Evolutionary conservation across 306 rosid species (phyloP).

Genomic region (Styphnolobium japonicum): DNA sequence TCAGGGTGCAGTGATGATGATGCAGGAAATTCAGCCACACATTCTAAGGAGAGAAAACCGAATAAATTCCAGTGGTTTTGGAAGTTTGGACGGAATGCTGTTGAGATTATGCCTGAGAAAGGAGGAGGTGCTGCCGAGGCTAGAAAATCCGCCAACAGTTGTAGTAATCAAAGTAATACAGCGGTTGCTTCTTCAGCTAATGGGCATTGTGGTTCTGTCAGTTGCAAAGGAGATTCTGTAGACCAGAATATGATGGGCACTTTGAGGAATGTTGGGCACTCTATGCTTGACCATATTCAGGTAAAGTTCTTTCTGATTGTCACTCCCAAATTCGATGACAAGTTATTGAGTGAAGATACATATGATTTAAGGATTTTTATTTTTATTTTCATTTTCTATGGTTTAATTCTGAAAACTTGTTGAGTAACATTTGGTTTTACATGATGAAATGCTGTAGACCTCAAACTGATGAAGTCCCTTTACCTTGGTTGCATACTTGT

Average conservation of each 20-base stretch:
- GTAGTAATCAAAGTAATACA: slow-evolving; percentile 33
- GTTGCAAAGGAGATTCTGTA: slow-evolving; percentile 53
- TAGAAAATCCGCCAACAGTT: slow-evolving; percentile 33
- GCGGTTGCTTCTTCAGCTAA: slow-evolving; percentile 33
- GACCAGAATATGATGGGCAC: slow-evolving; percentile 82
- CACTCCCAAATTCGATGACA: background rate
- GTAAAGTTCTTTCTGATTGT: slow-evolving; percentile 37
- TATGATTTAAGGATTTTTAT: background rate
- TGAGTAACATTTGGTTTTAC: background rate
- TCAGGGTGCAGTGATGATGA: slow-evolving; percentile 39
- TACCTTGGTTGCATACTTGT: slow-evolving; percentile 1
- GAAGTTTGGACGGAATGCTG: slow-evolving; percentile 66
- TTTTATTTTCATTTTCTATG: background rate
- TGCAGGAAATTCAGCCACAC: slow-evolving; percentile 32
- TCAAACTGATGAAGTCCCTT: background rate
- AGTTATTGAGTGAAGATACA: background rate
- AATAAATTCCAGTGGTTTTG: slow-evolving; percentile 83
- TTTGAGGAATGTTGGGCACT: slow-evolving; percentile 84
- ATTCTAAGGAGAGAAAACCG: slow-evolving; percentile 56
- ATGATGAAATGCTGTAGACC: background rate
- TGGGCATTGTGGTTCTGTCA: slow-evolving; percentile 40
- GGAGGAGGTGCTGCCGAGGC: slow-evolving; percentile 45
- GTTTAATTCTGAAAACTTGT: background rate
- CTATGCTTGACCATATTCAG: slow-evolving; percentile 96
- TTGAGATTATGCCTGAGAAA: slow-evolving; percentile 57